A percentile compares a stretch with the other conserved stretches of the same genome.
These are phyloP conservation scores for Cardiospermum halicacabum DNA, from an alignment of 345 rosid genomes.

Conservation along the genomic window DNA sequence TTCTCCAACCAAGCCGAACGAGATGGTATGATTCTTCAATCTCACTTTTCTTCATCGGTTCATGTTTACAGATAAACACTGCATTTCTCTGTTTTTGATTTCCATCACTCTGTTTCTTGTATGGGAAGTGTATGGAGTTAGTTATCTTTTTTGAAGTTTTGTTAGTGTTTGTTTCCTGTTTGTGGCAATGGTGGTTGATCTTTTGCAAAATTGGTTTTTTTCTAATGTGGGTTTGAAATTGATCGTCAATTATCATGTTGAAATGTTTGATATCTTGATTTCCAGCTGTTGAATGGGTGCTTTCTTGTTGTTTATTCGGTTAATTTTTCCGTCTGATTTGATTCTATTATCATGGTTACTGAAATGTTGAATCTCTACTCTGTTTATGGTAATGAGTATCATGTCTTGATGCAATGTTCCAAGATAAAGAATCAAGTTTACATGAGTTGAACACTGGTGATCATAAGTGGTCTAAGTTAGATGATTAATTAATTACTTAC, in stretches of 20 bases:
- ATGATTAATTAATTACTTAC: constrained; percentile 1
- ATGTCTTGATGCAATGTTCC: not conserved
- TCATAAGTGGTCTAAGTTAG: not conserved
- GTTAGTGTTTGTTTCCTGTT: not conserved
- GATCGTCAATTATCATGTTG: not conserved
- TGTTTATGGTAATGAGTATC: not conserved
- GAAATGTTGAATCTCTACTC: not conserved
- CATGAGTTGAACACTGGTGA: not conserved
- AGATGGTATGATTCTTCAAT: constrained; percentile 12
- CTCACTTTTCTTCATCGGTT: not conserved
- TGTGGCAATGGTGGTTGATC: not conserved
- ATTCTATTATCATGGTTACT: not conserved
- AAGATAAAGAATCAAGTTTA: not conserved
- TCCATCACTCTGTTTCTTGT: not conserved
- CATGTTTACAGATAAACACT: not conserved
- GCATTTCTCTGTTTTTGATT: not conserved
- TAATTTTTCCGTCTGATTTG: not conserved
- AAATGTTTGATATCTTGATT: not conserved
- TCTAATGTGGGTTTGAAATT: not conserved
- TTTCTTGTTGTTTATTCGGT: not conserved
- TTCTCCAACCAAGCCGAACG: constrained; percentile 19
- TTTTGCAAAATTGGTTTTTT: not conserved
- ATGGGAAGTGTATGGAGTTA: not conserved
- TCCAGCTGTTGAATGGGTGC: not conserved
- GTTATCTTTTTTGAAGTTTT: not conserved